Evolutionary conservation across 139 green algal genomes (phyloP).

Genomic region (Parachlorella kessleri): DNA sequence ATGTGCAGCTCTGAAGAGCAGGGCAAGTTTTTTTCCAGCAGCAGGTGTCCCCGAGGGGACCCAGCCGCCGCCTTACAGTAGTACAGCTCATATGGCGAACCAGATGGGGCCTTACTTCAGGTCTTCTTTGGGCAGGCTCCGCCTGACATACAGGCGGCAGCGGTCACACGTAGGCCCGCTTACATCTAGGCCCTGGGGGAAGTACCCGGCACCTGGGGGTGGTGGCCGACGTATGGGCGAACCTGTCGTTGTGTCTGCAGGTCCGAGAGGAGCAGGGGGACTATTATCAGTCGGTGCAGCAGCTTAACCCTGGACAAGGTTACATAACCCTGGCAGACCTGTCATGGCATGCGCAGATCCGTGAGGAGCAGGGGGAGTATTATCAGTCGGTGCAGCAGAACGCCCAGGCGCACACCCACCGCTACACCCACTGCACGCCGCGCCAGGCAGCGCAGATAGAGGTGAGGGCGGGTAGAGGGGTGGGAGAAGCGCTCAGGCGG

Average conservation of each 20-base stretch:
- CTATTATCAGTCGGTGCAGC: neutral
- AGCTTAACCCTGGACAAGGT: neutral
- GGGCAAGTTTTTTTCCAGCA: too few relatives aligned
- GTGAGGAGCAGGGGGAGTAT: conserved; percentile 19
- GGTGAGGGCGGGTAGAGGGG: neutral
- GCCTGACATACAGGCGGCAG: too few relatives aligned
- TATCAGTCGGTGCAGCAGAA: neutral
- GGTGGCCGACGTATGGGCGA: neutral
- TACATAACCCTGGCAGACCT: too few relatives aligned
- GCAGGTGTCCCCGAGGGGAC: too few relatives aligned
- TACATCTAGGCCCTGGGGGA: neutral
- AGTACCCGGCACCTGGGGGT: neutral
- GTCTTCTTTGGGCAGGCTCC: too few relatives aligned
- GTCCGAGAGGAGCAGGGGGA: conserved; percentile 3
- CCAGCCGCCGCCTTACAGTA: too few relatives aligned
- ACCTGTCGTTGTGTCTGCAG: neutral
- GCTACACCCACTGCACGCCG: conserved; percentile 21
- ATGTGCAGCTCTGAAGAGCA: too few relatives aligned
- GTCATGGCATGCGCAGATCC: neutral
- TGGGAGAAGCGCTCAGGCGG: too few relatives aligned
- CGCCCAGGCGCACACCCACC: neutral
- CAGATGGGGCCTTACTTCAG: too few relatives aligned
- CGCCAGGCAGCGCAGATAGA: conserved; percentile 37
- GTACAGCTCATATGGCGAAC: too few relatives aligned
- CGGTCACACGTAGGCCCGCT: too few relatives aligned